phyloP scores from a whole-genome alignment of 1,139 yeast genomes.

The Taiozyma onychis region DNA sequence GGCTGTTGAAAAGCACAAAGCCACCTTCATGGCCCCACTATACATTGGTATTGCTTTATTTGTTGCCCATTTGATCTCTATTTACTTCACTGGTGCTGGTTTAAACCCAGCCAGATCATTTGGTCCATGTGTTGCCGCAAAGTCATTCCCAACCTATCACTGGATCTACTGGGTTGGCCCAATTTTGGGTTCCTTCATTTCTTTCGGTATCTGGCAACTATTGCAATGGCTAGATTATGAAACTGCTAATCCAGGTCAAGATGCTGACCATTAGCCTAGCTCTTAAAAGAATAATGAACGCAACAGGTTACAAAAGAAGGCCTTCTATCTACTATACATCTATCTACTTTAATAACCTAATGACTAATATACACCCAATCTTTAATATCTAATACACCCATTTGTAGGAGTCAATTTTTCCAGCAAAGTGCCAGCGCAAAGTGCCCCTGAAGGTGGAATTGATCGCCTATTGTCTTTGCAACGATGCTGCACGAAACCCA shows the following conservation, averaged over 20 bases:
- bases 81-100: conserved; percentile 89
- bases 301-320: not conserved
- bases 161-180: conserved; percentile 97
- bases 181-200: conserved; percentile 58
- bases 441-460: not conserved
- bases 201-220: conserved; percentile 62
- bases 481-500: not conserved
- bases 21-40: conserved; percentile 76
- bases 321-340: not conserved
- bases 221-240: conserved; percentile 65
- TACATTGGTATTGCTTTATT: conserved; percentile 80
- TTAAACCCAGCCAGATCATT: conserved; percentile 86
- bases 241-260: conserved; percentile 71
- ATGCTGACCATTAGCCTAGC: conserved; percentile 30
- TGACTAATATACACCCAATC: not conserved
- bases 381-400: not conserved
- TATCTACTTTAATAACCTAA: not conserved
- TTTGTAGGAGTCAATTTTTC: not conserved
- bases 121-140: conserved; percentile 76
- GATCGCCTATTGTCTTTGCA: not conserved
- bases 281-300: not conserved
- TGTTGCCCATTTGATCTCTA: conserved; percentile 76
- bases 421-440: not conserved
- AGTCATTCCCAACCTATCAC: conserved; percentile 72
- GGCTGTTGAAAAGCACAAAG: conserved; percentile 79